Percentiles rank a stretch among this genome's conserved stretches.
These are phyloP conservation scores for Penicillium flavigenum DNA, from an alignment of 495 filamentous ascomycete genomes.

Conservation along the genomic window DNA sequence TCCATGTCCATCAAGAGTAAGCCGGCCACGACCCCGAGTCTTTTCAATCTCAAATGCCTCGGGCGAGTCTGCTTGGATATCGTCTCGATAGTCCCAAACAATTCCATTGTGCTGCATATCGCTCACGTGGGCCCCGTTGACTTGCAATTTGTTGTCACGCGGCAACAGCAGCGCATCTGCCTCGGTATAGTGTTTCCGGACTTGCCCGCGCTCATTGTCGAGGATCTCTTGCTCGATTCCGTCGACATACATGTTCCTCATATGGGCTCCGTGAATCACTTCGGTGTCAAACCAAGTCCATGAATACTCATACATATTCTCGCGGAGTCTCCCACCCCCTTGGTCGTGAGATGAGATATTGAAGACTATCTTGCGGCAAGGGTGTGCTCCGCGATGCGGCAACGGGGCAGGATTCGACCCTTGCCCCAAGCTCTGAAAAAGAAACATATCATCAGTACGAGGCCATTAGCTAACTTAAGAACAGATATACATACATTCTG, in stretches of 20 bases:
- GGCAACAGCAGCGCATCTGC: constrained; percentile 45
- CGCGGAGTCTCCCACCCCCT: constrained; percentile 42
- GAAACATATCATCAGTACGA: neutral
- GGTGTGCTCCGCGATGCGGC: constrained; percentile 39
- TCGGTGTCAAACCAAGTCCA: constrained; percentile 75
- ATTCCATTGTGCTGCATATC: constrained; percentile 45
- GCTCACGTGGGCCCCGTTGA: constrained; percentile 44
- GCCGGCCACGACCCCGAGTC: constrained; percentile 50
- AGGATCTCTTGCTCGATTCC: constrained; percentile 20
- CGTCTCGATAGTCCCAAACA: constrained; percentile 57
- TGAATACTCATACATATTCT: constrained; percentile 53
- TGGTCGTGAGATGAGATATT: constrained; percentile 65
- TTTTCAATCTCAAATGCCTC: constrained; percentile 41
- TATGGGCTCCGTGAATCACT: constrained; percentile 32
- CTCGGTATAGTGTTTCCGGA: constrained; percentile 21
- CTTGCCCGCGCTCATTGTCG: constrained; percentile 20
- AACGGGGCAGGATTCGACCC: constrained; percentile 25
- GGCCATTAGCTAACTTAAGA: neutral
- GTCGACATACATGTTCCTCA: constrained; percentile 22
- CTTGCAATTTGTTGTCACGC: constrained; percentile 48
- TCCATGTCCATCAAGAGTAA: constrained; percentile 54
- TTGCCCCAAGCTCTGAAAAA: constrained; percentile 21
- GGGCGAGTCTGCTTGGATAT: constrained; percentile 45
- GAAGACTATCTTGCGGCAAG: constrained; percentile 61
- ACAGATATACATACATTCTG: constrained; percentile 23